Evolutionary conservation across 2,329 filamentous ascomycete genomes (phyloP).

Genomic region (Aspergillus ibericus): DNA sequence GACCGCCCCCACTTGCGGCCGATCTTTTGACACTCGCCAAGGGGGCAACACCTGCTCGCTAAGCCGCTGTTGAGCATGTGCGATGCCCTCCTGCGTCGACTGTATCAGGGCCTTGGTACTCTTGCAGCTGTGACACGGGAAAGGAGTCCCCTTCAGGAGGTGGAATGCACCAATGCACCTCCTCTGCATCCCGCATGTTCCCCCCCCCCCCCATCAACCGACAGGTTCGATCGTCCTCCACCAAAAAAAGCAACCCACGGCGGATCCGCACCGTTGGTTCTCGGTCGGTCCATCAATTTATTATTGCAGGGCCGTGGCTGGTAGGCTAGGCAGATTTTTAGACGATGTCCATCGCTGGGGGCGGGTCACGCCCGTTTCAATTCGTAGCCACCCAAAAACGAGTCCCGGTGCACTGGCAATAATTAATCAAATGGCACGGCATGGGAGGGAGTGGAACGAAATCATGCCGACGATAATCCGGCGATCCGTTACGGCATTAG

Average conservation of each 20-base stretch:
- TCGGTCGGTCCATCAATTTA: not conserved
- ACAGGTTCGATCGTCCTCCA: not conserved
- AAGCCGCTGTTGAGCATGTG: not conserved
- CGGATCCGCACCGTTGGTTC: constrained; percentile 1
- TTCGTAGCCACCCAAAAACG: not conserved
- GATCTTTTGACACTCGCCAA: constrained; percentile 1
- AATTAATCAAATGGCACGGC: not conserved
- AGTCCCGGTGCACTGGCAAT: not conserved
- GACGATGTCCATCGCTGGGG: not conserved
- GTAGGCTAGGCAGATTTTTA: not conserved
- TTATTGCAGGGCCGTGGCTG: not conserved
- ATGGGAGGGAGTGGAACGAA: not conserved
- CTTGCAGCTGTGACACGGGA: not conserved
- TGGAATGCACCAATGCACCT: not conserved
- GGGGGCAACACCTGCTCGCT: not conserved
- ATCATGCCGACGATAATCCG: not conserved
- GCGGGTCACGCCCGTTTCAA: not conserved
- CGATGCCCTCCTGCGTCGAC: too few species aligned
- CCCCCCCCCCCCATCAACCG: not conserved
- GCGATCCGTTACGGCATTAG: not conserved
- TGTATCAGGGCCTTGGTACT: too few species aligned
- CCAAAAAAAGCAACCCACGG: constrained; percentile 1
- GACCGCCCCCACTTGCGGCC: constrained; percentile 19
- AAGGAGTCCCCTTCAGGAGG: not conserved
- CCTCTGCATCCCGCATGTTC: not conserved